These are phyloP conservation scores for Euphorbia peplus DNA, from an alignment of 345 rosid species.

Conservation along the genomic window DNA sequence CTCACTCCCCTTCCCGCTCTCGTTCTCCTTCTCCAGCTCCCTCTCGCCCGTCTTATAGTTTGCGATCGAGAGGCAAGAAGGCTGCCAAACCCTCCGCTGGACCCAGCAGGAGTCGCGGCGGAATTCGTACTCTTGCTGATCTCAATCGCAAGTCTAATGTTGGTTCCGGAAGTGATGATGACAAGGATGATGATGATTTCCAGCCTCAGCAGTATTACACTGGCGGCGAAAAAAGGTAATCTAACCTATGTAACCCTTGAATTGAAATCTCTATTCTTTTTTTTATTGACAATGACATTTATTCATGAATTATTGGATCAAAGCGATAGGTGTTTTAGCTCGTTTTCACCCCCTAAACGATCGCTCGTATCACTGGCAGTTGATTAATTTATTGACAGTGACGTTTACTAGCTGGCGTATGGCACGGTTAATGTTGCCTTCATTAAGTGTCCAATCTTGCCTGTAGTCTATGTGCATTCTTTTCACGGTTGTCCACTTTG, in stretches of 20 bases:
- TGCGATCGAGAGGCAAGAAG: constrained; percentile 52
- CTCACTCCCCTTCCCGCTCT: constrained; percentile 54
- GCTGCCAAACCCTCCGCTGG: constrained; percentile 36
- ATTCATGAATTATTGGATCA: not conserved
- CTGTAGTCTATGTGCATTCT: not conserved
- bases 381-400: not conserved
- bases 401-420: too few relatives aligned
- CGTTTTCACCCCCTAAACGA: too few relatives aligned
- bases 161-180: constrained; percentile 28
- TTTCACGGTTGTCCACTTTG: not conserved
- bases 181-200: constrained; percentile 62
- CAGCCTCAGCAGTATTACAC: constrained; percentile 72
- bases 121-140: constrained; percentile 74
- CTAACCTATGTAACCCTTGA: not conserved
- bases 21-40: constrained; percentile 54
- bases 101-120: constrained; percentile 49
- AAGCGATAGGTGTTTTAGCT: too few relatives aligned
- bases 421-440: too few relatives aligned
- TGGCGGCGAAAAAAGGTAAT: constrained; percentile 87
- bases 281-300: not conserved
- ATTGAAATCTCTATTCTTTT: not conserved
- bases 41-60: constrained; percentile 37
- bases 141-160: constrained; percentile 55
- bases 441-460: not conserved
- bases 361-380: too few relatives aligned